These are phyloP conservation scores for Prunus salicina DNA, from an alignment of 306 rosid species.

Conservation along the genomic window DNA sequence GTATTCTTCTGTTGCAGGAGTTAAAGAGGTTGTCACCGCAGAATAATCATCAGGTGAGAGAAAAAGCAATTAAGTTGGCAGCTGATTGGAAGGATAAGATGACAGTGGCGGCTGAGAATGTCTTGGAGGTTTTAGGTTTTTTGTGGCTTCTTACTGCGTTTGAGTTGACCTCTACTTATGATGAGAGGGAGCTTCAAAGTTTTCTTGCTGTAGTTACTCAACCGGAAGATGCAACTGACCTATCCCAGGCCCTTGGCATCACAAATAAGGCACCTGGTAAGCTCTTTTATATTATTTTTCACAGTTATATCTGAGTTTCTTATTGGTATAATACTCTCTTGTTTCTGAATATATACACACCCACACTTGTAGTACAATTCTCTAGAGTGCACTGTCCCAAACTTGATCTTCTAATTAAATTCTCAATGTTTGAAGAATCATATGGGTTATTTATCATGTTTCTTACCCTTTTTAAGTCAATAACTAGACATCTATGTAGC, in stretches of 20 bases:
- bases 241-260: conserved; percentile 37
- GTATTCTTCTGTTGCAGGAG: conserved; percentile 40
- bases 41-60: conserved; percentile 27
- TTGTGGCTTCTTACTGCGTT: conserved; percentile 40
- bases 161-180: conserved; percentile 29
- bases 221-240: conserved; percentile 27
- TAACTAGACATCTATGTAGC: neutral
- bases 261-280: conserved; percentile 32
- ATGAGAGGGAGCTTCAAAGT: conserved; percentile 29
- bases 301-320: neutral
- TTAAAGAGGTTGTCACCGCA: conserved; percentile 31
- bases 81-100: conserved; percentile 41
- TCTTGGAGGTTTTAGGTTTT: conserved; percentile 39
- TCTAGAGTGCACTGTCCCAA: neutral
- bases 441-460: neutral
- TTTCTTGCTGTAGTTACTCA: conserved; percentile 39
- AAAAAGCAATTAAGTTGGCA: conserved; percentile 39
- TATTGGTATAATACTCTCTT: too few species aligned
- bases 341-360: neutral
- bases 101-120: conserved; percentile 15
- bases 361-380: neutral
- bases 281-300: neutral
- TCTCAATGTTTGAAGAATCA: neutral
- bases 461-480: too few species aligned
- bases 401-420: neutral